Percentiles rank a stretch among this genome's conserved stretches.
Evolutionary conservation across 179 eudicot species (phyloP).

Genomic region (Monotropa hypopitys): DNA sequence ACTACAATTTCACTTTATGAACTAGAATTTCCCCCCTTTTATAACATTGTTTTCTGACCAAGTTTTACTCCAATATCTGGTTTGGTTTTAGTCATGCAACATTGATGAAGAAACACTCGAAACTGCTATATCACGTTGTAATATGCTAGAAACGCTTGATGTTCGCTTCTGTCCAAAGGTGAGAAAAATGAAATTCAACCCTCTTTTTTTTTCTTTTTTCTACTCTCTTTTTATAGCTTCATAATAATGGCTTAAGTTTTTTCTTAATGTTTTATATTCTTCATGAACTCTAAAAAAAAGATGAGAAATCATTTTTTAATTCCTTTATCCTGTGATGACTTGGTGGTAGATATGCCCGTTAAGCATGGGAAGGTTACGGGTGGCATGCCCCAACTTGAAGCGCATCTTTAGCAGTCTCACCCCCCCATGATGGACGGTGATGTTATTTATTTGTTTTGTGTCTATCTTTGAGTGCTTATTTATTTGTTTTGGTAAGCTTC

Average conservation of each 20-base stretch:
- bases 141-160: slow-evolving; percentile 79
- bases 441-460: neutral
- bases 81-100: slow-evolving; percentile 50
- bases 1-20: too few species aligned
- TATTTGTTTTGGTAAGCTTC: neutral
- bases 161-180: slow-evolving; percentile 90
- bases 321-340: too few species aligned
- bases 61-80: slow-evolving; percentile 2
- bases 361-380: slow-evolving; percentile 46
- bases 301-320: too few species aligned
- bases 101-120: slow-evolving; percentile 62
- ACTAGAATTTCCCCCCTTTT: neutral
- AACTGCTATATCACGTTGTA: slow-evolving; percentile 58
- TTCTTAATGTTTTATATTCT: too few species aligned
- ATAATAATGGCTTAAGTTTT: too few species aligned
- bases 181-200: neutral
- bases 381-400: slow-evolving; percentile 58
- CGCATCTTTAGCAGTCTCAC: slow-evolving; percentile 66
- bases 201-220: neutral
- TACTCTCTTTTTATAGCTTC: too few species aligned
- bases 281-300: too few species aligned
- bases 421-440: slow-evolving; percentile 18
- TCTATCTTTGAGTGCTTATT: neutral
- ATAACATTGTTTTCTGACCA: neutral
- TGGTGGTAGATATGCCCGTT: slow-evolving; percentile 34